Evolutionary conservation across 1,139 yeast species (phyloP), one percentile per base, ranked within the genome.

Genomic region (Hansenula lynferdii): DNA sequence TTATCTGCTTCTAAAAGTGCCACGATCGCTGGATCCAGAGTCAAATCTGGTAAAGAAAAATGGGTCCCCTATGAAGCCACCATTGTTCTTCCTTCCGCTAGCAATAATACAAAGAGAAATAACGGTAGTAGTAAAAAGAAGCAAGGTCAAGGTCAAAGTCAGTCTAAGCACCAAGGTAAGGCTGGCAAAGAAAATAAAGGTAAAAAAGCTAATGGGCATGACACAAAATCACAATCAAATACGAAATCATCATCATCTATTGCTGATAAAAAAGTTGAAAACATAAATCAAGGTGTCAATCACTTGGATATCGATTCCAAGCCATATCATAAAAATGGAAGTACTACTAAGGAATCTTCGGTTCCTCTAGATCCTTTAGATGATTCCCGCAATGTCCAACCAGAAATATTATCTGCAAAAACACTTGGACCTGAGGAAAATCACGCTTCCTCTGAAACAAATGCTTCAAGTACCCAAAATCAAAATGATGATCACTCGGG

Each of bases 21-120:
- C 16, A 5, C 31, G 12, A 17, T 18, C 18, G 8, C 28, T 23
- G 36, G 28, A 9, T 10, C 34, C 12, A 31, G 46, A 37, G 50
- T 43, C 15, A 54, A 51, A 42, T 41, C 50, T 5, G 54, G 53
- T 11, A 54, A 51, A 34, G 59, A 54, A 23, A 56, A 56, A 34
- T 56, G 61, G 61, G 44, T 54, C n/a, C 60, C 60, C n/a, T 50
- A 45, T 22, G 53, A 51, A 19, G 60, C 61, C 12, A 49, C 47
- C 8, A 51, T 55, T 20, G 52, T 48, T 22, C 35, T 52, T 9
- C 33, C 53, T 4, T 30, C 51, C 8, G 28, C 30, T 5, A 34
- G 34, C 12, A 33, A 34, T 14, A 42, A 35, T 9, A 41, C 34
- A 15, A 40, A 31, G 7, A 39, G 22, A 21, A 20, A 32, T 24